These are phyloP conservation scores for Penicillium crystallinum DNA, from an alignment of 495 filamentous ascomycete genomes.

Conservation along the genomic window DNA sequence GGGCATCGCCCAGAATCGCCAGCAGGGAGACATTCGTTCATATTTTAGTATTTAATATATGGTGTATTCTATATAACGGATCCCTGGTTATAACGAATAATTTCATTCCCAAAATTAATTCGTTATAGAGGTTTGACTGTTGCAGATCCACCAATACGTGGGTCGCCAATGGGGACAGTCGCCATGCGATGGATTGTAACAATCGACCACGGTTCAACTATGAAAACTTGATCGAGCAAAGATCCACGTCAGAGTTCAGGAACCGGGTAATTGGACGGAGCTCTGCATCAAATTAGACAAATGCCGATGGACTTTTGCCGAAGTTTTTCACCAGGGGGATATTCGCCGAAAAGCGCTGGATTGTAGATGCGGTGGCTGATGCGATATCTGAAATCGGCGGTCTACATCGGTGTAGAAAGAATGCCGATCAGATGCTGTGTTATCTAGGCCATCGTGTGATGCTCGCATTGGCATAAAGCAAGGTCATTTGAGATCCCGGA, in stretches of 20 bases:
- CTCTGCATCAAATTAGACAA: too few species aligned
- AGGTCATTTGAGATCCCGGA: neutral
- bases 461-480: neutral
- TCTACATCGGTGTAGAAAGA: neutral
- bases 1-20: too few species aligned
- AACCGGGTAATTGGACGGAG: too few species aligned
- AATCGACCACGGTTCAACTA: neutral
- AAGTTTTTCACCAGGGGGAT: neutral
- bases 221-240: neutral
- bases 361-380: neutral
- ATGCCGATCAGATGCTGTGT: neutral
- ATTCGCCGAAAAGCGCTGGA: neutral
- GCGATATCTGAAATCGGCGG: neutral
- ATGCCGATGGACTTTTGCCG: neutral
- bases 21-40: too few species aligned
- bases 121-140: too few species aligned
- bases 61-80: too few species aligned
- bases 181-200: too few species aligned
- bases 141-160: neutral
- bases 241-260: too few species aligned
- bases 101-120: too few species aligned
- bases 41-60: too few species aligned
- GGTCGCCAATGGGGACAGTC: neutral
- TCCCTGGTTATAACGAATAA: too few species aligned
- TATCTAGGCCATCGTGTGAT: neutral